Base-by-base conservation (phyloP, 129 eudicot species). In the Artemisia annua region DNA sequence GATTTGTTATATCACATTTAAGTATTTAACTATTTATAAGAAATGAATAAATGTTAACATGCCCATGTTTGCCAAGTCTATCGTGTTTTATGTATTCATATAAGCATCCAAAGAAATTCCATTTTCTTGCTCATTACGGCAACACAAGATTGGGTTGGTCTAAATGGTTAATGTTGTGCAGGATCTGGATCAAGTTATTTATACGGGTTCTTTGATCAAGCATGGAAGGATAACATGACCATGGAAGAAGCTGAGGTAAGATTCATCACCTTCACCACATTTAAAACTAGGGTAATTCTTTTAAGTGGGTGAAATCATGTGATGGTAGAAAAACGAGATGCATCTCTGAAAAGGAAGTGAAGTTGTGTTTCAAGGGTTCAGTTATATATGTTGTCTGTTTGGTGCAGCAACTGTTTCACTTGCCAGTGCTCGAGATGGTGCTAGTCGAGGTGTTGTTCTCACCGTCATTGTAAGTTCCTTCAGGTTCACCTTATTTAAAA, bases 221-320 rank as follows among this genome's bases (percentile, higher is more conserved):
- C 80, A 66, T 95, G 99, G 99, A 95, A 76, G 85, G 99, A 88
- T 18, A 89, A 87, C 56, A 95, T 95, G 99, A 83, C 91, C 19
- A 93, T 76, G 67, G 99, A 95, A 1, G 99, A 95, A 82, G 99
- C 99, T 66, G 99, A 95, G 97, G 99, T 95, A 71, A 71, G n/a
- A n/a, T n/a, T n/a, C 7, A 8, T 57, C 59, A 30, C 28, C 10
- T 48, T 66, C 48, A 55, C 12, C 17, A 52, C 48, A n/a, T n/a
- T n/a, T n/a, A n/a, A n/a, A n/a, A n/a, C n/a, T n/a, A n/a, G n/a
- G n/a, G n/a, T n/a, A n/a, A n/a, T n/a, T n/a, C n/a, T n/a, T n/a
- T n/a, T n/a, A n/a, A n/a, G n/a, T n/a, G n/a, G n/a, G n/a, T n/a
- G n/a, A n/a, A n/a, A n/a, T n/a, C n/a, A n/a, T n/a, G n/a, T n/a